A percentile compares a stretch with the other conserved stretches of the same genome.
Evolutionary conservation across 108 stramenopile genomes (phyloP).

Genomic region (Nannochloropsis oceanica): DNA sequence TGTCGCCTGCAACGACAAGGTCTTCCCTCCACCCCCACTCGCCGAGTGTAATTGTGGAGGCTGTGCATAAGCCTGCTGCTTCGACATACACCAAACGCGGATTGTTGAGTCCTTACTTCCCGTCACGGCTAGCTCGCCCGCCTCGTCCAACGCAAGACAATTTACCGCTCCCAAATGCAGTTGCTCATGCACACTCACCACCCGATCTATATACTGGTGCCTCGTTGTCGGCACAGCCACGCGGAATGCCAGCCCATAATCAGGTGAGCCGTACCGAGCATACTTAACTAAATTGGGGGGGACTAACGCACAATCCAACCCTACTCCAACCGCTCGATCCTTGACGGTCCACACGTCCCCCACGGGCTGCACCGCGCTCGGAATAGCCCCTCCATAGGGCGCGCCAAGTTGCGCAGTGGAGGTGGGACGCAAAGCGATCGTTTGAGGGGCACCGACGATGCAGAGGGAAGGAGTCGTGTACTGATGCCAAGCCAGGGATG

Average conservation of each 20-base stretch:
- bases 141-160: constrained; percentile 51
- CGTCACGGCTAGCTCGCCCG: constrained; percentile 64
- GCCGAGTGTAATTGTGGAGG: neutral
- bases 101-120: constrained; percentile 76
- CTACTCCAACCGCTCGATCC: constrained; percentile 12
- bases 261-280: constrained; percentile 14
- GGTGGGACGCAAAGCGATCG: constrained; percentile 43
- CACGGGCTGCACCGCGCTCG: neutral
- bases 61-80: constrained; percentile 1
- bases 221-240: neutral
- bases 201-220: constrained; percentile 44
- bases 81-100: constrained; percentile 66
- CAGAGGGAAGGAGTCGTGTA: constrained; percentile 79
- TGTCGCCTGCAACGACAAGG: constrained; percentile 54
- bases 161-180: constrained; percentile 68
- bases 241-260: constrained; percentile 13
- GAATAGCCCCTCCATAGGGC: neutral
- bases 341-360: constrained; percentile 24
- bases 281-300: constrained; percentile 14
- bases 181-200: constrained; percentile 71
- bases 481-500: constrained; percentile 56
- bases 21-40: constrained; percentile 33
- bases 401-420: neutral
- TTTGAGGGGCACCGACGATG: constrained; percentile 73
- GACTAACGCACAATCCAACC: neutral